Base-by-base conservation (phyloP, 495 filamentous ascomycete genomes). In the Lindgomyces ingoldianus region DNA sequence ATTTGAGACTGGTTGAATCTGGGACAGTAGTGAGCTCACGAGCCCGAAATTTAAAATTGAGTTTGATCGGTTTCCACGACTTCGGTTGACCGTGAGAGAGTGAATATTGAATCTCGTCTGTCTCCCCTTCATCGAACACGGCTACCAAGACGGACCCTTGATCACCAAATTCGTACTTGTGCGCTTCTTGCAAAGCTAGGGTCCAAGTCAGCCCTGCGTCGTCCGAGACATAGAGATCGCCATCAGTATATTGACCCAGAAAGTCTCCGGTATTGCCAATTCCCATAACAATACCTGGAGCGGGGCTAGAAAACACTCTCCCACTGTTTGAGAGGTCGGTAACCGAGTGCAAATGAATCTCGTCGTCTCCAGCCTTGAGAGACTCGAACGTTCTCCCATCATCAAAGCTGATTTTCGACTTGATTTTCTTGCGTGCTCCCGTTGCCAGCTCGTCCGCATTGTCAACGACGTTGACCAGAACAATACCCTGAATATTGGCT, bases 121-220 rank as follows among this genome's bases (percentile, higher is more conserved):
- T 89, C 19, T 75, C 70, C 21, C 74, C 80, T 41, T 81, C 79
- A 66, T 96, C 91, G 33, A 80, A 78, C 41, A 96, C 78, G 8
- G 94, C 94, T 33, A 96, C 81, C 2, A 98, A 79, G 22, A 98
- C 84, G 22, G 91, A 88, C 4, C 94, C 94, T 66, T 93, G 85
- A 64, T 96, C 92, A 27, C 93, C 94, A 74, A 97, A 93, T 70
- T 96, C 91, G 75, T 96, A 98, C 72, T 89, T 93, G 74, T 98
- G 91, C 4, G 93, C 87, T n/a, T 88, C 87, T 21, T 92, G 78
- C 4, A 87, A 80, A 1, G 86, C 90, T 65, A 80, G 76, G 4
- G 68, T 81, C 94, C 94, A 98, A 12, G 86, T 96, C 57, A 88
- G 72, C 41, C 94, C 94, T 3, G 91, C 94, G 74, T 98, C 89